These are phyloP conservation scores for Eucalyptus sp. DNA, from an alignment of 345 rosid genomes.

Conservation along the genomic window DNA sequence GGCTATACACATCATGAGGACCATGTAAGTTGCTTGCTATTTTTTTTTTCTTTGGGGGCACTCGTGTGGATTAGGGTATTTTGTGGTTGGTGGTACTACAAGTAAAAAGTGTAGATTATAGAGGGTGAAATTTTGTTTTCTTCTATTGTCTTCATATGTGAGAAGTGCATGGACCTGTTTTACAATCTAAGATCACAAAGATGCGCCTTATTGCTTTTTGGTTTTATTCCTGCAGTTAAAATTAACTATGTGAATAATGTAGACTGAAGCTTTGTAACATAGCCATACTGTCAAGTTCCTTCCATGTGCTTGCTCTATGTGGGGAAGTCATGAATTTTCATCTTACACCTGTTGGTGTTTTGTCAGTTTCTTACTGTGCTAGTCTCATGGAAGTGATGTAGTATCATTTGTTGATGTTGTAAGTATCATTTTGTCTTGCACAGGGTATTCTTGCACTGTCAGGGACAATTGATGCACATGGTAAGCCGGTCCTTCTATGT, in stretches of 20 bases:
- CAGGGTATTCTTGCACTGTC: slow-evolving; percentile 28
- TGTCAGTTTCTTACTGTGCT: not conserved
- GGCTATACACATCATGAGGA: slow-evolving; percentile 10
- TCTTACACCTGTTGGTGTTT: not conserved
- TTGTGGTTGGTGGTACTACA: not conserved
- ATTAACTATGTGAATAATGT: not conserved
- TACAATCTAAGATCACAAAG: not conserved
- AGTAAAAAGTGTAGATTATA: not conserved
- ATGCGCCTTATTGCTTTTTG: not conserved
- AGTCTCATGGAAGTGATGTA: not conserved
- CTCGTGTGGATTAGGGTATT: not conserved
- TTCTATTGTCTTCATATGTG: not conserved
- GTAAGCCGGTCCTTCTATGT: slow-evolving; percentile 31
- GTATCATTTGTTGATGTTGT: not conserved
- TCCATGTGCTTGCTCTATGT: not conserved
- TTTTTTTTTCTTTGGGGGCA: not conserved
- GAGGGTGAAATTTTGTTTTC: not conserved
- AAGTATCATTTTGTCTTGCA: not conserved
- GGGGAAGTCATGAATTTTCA: not conserved
- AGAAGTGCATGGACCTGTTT: not conserved
- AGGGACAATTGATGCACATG: slow-evolving; percentile 24
- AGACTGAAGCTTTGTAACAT: not conserved
- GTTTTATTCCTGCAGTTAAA: not conserved
- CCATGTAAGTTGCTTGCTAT: slow-evolving; percentile 8
- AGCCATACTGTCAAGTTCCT: not conserved